These are phyloP conservation scores for Pilobolus umbonatus DNA, from an alignment of 192 early-diverging fungal genomes.

Conservation along the genomic window DNA sequence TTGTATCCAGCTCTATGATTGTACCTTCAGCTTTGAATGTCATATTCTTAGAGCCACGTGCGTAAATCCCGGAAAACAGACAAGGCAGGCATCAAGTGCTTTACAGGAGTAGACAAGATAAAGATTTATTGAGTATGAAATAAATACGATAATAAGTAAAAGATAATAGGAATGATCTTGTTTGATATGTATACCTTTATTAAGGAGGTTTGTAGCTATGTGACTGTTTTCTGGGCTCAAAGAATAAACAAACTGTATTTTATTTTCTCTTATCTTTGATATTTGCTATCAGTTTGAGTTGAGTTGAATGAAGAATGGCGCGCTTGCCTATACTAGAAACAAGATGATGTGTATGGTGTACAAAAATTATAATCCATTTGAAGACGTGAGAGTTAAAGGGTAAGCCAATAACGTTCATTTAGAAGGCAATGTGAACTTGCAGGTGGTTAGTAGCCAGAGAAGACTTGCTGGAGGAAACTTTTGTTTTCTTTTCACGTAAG, in stretches of 20 bases:
- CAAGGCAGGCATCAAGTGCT: no score
- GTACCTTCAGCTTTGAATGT: conserved; percentile 1
- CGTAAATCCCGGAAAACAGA: no score
- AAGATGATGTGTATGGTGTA: not conserved
- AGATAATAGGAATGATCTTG: no score
- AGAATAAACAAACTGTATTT: not conserved
- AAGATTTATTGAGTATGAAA: no score
- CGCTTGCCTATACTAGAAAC: not conserved
- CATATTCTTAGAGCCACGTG: no score
- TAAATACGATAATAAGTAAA: no score
- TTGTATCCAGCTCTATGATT: not conserved
- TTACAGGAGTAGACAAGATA: no score
- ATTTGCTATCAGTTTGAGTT: not conserved
- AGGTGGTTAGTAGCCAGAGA: conserved; percentile 12
- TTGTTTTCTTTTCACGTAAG: not conserved
- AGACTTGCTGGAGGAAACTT: conserved; percentile 3
- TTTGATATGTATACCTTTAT: no score
- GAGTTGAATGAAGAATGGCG: not conserved
- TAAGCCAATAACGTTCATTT: conserved; percentile 6
- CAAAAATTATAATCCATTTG: not conserved
- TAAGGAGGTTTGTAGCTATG: no score
- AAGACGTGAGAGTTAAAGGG: conserved; percentile 6
- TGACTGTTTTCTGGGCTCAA: no score
- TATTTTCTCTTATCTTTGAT: not conserved
- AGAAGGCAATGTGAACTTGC: conserved; percentile 6